Evolutionary conservation across 179 eudicot species (phyloP), one percentile per base, ranked within the genome.

Genomic region (Amaranthus tricolor): DNA sequence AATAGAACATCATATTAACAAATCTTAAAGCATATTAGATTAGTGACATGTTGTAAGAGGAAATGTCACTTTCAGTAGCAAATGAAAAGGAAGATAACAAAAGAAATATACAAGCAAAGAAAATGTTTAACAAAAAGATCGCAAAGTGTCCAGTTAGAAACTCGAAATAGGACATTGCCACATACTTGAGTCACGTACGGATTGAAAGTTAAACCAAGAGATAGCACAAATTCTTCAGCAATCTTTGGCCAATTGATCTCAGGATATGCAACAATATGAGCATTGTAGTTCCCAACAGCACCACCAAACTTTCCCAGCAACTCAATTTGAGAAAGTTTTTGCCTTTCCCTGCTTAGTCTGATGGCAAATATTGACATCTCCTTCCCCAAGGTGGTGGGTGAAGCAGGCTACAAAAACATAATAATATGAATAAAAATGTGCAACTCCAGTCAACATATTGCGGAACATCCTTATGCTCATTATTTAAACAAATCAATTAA

Each of bases 221-320:
- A 93, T 76, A 76, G 81, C 71, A 95, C 95, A 82, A 95, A 95
- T 21, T 93, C 89, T 79, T 92, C 90, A 7, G 97, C 97, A 74
- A 88, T 70, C 71, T 83, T 83, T 31, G 89, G 97, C 97, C 99
- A 95, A 51, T 88, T 78, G 64, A 95, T 82, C 62, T 90, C 80
- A 62, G 99, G 97, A 81, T 95, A 95, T 68, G 97, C 96, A 73
- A 82, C 89, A 15, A 89, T 17, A 82, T 95, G 99, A 56, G 99
- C 99, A 83, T 95, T 95, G 72, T 95, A 93, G 77, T 95, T 95
- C 47, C 99, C 99, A 56, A 94, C 98, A 15, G 98, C 98, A 70
- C 97, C 96, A 76, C 94, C 96, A 88, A 94, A 90, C 79, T 94
- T 94, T 43, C 98, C 98, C 84, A 94, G 78, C 65, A 92, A 76